Evolutionary conservation across 108 stramenopile genomes (phyloP).

Genomic region (Seminavis robusta): DNA sequence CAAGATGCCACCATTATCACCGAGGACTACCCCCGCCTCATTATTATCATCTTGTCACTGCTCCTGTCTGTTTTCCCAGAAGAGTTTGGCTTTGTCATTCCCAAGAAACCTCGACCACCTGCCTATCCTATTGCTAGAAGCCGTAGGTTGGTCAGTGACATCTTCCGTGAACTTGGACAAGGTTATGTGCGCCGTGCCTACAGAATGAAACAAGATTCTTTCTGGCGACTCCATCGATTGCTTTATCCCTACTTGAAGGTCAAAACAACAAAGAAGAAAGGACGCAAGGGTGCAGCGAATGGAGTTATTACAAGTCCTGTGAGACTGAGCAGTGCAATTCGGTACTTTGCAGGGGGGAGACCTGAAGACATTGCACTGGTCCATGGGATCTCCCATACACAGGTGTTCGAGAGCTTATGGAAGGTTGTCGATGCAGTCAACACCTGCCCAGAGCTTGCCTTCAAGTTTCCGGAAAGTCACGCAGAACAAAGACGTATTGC

Average conservation of each 20-base stretch:
- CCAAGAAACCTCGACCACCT: too few species aligned
- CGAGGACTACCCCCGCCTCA: too few species aligned
- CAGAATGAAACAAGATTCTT: constrained; percentile 7
- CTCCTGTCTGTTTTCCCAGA: too few species aligned
- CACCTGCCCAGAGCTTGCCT: background rate
- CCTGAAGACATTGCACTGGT: constrained; percentile 8
- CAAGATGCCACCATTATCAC: too few species aligned
- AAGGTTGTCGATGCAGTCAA: constrained; percentile 13
- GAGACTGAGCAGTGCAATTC: constrained; percentile 8
- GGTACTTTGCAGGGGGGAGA: constrained; percentile 20
- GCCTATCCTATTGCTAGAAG: too few species aligned
- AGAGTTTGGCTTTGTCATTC: too few species aligned
- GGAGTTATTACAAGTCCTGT: too few species aligned
- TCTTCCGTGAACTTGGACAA: constrained; percentile 12
- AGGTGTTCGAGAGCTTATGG: constrained; percentile 5
- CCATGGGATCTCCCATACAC: constrained; percentile 7
- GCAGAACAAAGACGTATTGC: constrained; percentile 18
- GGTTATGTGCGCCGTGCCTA: constrained; percentile 15
- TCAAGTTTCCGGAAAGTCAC: constrained; percentile 14
- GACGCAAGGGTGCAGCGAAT: too few species aligned
- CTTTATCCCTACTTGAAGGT: background rate
- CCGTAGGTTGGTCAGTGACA: too few species aligned
- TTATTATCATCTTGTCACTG: too few species aligned
- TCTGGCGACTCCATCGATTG: background rate
- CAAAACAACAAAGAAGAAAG: too few species aligned